Base-by-base conservation (phyloP, 257 asterid species). In the Solanum ahanhuiri region DNA sequence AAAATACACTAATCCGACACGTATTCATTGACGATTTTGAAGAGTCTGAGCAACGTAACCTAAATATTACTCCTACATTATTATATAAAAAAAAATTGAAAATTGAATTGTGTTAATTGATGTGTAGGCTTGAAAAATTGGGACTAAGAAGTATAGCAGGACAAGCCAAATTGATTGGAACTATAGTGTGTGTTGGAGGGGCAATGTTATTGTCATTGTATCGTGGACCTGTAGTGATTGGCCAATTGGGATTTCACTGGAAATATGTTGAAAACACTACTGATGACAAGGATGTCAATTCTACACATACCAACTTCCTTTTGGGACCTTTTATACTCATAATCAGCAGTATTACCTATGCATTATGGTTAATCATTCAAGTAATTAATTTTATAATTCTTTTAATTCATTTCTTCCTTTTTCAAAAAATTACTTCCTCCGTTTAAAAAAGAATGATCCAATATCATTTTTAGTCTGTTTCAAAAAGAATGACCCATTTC, bases 291-390 rank as follows among this genome's bases (percentile, higher is more conserved):
- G 70, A n/a, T 58, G 85, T 86, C n/a, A 67, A 83, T 83, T 54
- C 85, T 82, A 64, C 70, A 88, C 97, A 93, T 82, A 89, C 43
- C 33, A 92, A 90, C 58, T 57, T 91, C 51, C 30, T 95, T 0
- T 76, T 89, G 66, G 99, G 98, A 5, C 97, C 98, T 7, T 48
- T 93, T 85, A 94, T 96, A 14, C 91, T 95, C 87, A 88, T 96
- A 17, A 79, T 90, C 9, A 96, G 99, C 82, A 91, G 98, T 23
- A 79, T 95, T 87, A 88, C 98, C 35, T 96, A 98, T 97, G 98
- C 98, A 81, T 93, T 12, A 67, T 95, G 98, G 98, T 70, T 95
- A 37, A 94, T 92, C 70, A 88, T 95, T 89, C 98, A 94, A 87
- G 98, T 95, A 58, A 6, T 64, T 64, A 23, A 12, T 34, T 30